Base-by-base conservation (phyloP, 2,329 filamentous ascomycete species). In the Fusarium mundagurra region DNA sequence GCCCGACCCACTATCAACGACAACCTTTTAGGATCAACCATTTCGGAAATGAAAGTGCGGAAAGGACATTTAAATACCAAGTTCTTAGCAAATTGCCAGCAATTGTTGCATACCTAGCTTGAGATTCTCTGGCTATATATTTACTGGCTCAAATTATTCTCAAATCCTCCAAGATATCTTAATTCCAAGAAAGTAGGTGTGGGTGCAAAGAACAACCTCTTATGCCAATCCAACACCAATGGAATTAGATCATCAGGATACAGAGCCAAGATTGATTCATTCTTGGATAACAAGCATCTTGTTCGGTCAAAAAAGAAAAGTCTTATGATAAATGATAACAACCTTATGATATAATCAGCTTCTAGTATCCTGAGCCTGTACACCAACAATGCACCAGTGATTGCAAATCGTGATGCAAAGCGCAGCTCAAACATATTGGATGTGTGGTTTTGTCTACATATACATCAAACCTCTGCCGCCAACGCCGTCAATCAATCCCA, bases 401-500 rank as follows among this genome's bases (percentile, higher is more conserved):
- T 20, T 16, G 18, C 18, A 24, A 24, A 27, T 17, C 33, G 9
- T 27, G 16, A 36, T 58, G 13, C 13, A n/a, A 7, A 61, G 29
- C 14, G 44, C 36, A 36, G 34, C 60, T 47, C 45, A 45, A 60
- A 50, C 33, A n/a, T 54, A 22, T 47, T 53, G 48, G n/a, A 13
- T 60, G 27, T 53, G 60, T 65, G 48, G 17, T 75, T 77, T 78
- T 76, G 51, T 78, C 72, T 78, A 78, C 64, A 66, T 36, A 64
- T 74, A 73, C 66, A 71, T 69, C 64, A 73, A 63, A 44, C 66
- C 57, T 47, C 75, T 69, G 58, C 71, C 74, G 68, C 50, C 44
- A 78, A 78, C 76, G 76, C 76, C 76, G 39, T 64, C 51, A 63
- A 74, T 55, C 47, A 74, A 55, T 61, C 64, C 70, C 67, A 69